Evolutionary conservation across 306 rosid genomes (phyloP), one percentile per base, ranked within the genome.

Genomic region (Rosa chinensis): DNA sequence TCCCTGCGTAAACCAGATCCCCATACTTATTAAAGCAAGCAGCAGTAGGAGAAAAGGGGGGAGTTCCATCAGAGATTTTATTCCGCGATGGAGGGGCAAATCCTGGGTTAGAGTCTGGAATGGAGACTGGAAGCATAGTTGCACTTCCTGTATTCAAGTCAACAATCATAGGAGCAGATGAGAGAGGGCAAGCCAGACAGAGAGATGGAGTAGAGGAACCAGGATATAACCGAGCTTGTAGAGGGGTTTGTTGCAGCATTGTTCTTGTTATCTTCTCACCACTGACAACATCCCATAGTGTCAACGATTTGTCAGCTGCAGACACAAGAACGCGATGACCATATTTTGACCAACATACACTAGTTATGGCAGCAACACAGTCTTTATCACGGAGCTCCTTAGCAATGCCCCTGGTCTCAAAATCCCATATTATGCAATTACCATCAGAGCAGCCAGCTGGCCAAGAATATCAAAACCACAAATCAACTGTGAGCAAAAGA

Each of bases 361-460:
- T 88, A 40, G 92, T 88, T 61, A 91, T 82, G 5, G 89, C 91
- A 72, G 96, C 89, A 78, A 85, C 81, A 79, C 96, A 91, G 45
- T 91, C 99, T 75, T 80, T 77, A 80, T 93, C 98, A 28, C 73
- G 86, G 47, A 96, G 98, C 88, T 85, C 94, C 82, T 96, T 96
- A 44, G 98, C 93, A 63, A 96, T 85, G 40, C 98, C 99, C 89
- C 99, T 88, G 70, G 97, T 91, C 85, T 91, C 95, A 6, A 96
- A 96, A 88, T 96, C 99, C 98, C 99, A 96, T 47, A 96, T 82
- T 74, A 96, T 76, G 79, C 98, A 93, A 50, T 91, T 96, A 85
- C 99, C 99, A 75, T 93, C 98, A 62, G 92, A 88, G 91, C 97
- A 91, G 42, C 99, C 99, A 83, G 99, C 98, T 94, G 90, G 73